Evolutionary conservation across 2,329 filamentous ascomycete species (phyloP).

Genomic region (Clonostachys rhizophaga): DNA sequence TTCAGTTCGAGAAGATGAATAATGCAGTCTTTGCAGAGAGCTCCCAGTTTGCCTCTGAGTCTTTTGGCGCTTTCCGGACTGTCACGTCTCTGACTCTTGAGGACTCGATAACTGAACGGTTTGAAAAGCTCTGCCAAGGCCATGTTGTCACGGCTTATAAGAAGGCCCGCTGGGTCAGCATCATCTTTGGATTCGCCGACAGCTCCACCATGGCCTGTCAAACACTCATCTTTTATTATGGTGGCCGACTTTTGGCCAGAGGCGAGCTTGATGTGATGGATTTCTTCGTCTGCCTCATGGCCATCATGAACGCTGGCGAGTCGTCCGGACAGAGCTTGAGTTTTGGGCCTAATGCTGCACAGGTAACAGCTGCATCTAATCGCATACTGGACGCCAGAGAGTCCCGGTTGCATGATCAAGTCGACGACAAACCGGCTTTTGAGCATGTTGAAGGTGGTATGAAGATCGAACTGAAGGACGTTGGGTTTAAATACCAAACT

Average conservation of each 20-base stretch:
- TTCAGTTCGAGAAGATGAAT: slow-evolving; percentile 67
- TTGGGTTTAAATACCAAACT: slow-evolving; percentile 58
- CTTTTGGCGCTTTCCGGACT: slow-evolving; percentile 69
- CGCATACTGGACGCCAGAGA: slow-evolving; percentile 50
- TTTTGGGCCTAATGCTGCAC: slow-evolving; percentile 60
- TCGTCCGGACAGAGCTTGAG: slow-evolving; percentile 62
- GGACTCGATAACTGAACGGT: slow-evolving; percentile 57
- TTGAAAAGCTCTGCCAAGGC: slow-evolving; percentile 49
- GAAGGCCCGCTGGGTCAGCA: slow-evolving; percentile 56
- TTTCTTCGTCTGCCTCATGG: slow-evolving; percentile 59
- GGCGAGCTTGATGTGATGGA: slow-evolving; percentile 39
- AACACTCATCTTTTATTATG: slow-evolving; percentile 65
- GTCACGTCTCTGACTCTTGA: slow-evolving; percentile 69
- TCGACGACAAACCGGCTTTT: slow-evolving; percentile 40
- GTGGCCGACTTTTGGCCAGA: slow-evolving; percentile 50
- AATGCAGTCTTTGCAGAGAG: slow-evolving; percentile 64
- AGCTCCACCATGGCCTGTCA: slow-evolving; percentile 59
- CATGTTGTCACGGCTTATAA: slow-evolving; percentile 57
- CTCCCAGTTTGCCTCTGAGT: slow-evolving; percentile 70
- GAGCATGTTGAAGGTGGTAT: slow-evolving; percentile 39
- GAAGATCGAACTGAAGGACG: slow-evolving; percentile 49
- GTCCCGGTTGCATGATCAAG: slow-evolving; percentile 31
- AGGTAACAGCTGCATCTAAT: slow-evolving; percentile 54
- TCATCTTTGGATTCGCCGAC: slow-evolving; percentile 67
- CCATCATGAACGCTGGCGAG: slow-evolving; percentile 64